A percentile compares a stretch with the other conserved stretches of the same genome.
Evolutionary conservation across 257 asterid species (phyloP).

Genomic region (Gardenia jasminoides): DNA sequence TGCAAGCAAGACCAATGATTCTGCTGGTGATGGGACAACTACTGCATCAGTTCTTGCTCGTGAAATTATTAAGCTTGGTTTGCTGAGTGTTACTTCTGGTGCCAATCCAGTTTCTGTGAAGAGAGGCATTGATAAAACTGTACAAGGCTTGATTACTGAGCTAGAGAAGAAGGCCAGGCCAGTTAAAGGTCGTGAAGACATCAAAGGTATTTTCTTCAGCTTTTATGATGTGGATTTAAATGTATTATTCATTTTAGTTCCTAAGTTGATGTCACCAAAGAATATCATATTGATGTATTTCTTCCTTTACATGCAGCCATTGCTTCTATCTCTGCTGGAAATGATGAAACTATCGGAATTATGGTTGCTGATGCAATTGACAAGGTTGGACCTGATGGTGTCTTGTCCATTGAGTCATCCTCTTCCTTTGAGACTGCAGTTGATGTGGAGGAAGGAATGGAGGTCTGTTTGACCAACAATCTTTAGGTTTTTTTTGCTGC

Average conservation of each 20-base stretch:
- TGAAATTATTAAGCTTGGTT: conserved; percentile 90
- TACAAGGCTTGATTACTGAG: conserved; percentile 65
- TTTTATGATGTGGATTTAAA: background rate
- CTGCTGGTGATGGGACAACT: conserved; percentile 99
- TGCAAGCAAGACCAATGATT: conserved; percentile 98
- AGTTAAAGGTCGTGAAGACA: conserved; percentile 89
- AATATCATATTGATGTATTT: background rate
- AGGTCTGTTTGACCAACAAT: conserved; percentile 46
- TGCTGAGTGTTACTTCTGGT: conserved; percentile 91
- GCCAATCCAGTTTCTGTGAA: conserved; percentile 92
- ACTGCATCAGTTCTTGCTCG: conserved; percentile 96
- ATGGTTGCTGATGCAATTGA: conserved; percentile 97
- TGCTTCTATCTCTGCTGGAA: conserved; percentile 90
- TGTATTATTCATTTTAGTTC: background rate
- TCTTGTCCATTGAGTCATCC: conserved; percentile 91
- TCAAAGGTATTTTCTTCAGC: conserved; percentile 50
- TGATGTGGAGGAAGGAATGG: conserved; percentile 99
- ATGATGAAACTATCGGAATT: conserved; percentile 75
- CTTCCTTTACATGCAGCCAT: conserved; percentile 55
- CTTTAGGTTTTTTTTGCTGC: background rate
- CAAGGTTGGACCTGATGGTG: conserved; percentile 99
- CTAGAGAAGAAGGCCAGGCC: conserved; percentile 91
- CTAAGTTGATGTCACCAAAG: background rate
- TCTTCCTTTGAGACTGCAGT: conserved; percentile 95
- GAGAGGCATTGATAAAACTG: conserved; percentile 93